Conservation (phyloP, 768 basidiomycete species). For the Psilocybe sp. region DNA sequence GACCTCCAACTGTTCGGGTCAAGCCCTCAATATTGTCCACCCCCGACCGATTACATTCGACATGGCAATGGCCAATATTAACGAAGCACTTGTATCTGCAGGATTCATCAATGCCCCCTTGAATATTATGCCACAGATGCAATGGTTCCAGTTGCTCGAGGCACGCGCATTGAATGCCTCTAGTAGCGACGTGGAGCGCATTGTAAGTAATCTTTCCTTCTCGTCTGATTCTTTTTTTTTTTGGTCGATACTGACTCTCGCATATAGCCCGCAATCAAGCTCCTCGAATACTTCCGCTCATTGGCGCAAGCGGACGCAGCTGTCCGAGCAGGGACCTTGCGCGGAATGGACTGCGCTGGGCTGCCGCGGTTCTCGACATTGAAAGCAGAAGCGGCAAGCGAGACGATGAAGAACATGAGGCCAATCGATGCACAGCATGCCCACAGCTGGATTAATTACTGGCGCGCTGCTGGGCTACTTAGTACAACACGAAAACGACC, state of each 20-base stretch:
- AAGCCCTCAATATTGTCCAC: constrained; percentile 31
- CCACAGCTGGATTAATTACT: not conserved
- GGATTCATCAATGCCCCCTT: not conserved
- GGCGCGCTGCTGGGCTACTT: not conserved
- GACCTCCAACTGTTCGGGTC: constrained; percentile 6
- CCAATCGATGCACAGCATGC: not conserved
- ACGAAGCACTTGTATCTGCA: constrained; percentile 9
- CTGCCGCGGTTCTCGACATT: not conserved
- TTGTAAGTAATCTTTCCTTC: constrained; percentile 8
- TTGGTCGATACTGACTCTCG: not conserved
- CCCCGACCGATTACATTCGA: constrained; percentile 29
- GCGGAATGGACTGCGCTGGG: not conserved
- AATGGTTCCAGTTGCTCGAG: constrained; percentile 16
- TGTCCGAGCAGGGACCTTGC: not conserved
- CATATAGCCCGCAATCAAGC: constrained; percentile 30
- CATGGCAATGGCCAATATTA: constrained; percentile 16
- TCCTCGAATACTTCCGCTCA: constrained; percentile 26
- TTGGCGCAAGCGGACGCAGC: not conserved
- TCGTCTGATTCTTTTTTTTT: not conserved
- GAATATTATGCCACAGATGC: constrained; percentile 7
- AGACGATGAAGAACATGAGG: not conserved
- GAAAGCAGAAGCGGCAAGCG: not conserved
- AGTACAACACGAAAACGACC: too few relatives aligned
- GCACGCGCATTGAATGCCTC: not conserved
- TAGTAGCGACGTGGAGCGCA: constrained; percentile 1